phyloP scores from a whole-genome alignment of 148 eudicot species.

The Camellia sinensis region DNA sequence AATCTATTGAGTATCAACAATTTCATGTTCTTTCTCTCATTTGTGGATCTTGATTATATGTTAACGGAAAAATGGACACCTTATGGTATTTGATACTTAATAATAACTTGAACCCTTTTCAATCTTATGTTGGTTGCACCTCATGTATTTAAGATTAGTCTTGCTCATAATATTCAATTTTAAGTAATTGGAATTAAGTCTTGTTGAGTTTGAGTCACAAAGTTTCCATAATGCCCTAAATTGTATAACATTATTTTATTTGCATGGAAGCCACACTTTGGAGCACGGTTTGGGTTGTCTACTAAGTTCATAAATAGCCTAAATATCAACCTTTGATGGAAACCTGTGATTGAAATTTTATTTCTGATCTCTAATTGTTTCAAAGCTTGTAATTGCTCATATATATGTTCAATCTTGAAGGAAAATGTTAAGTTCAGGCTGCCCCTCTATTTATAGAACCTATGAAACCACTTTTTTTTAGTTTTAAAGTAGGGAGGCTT shows the following conservation, averaged over 20 bases:
- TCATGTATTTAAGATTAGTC: too few species aligned
- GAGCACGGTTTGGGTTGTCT: neutral
- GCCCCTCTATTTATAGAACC: neutral
- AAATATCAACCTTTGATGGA: neutral
- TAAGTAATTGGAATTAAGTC: neutral
- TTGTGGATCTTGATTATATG: too few species aligned
- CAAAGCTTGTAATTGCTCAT: neutral
- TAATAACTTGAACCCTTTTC: too few species aligned
- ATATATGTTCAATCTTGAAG: neutral
- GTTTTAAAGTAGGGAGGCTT: neutral
- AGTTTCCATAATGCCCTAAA: neutral
- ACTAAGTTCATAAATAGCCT: neutral
- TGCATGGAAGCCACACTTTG: neutral
- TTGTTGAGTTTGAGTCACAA: neutral
- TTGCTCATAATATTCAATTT: too few species aligned
- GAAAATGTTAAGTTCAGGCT: neutral
- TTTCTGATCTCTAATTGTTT: neutral
- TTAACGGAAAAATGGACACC: too few species aligned
- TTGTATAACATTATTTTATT: neutral
- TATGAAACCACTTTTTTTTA: neutral
- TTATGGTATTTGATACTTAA: too few species aligned
- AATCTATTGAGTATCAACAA: too few species aligned
- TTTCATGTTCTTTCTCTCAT: too few species aligned
- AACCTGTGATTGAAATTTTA: neutral
- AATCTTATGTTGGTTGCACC: too few species aligned